These are phyloP conservation scores for Hagleromyces aurorensis DNA, from an alignment of 805 yeast species.

Conservation along the genomic window DNA sequence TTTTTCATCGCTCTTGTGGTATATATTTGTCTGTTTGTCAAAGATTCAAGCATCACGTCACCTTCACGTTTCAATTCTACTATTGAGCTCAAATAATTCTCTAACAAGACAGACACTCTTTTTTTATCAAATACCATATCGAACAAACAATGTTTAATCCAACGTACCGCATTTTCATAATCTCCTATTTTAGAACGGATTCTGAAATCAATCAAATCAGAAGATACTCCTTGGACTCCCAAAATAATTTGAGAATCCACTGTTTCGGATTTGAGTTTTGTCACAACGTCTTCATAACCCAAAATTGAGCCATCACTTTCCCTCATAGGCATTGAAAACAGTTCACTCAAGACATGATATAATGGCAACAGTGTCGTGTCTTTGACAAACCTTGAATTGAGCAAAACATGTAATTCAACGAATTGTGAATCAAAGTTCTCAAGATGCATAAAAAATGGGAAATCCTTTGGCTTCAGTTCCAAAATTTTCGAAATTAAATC, in stretches of 20 bases:
- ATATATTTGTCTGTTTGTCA: conserved; percentile 46
- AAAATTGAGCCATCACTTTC: conserved; percentile 51
- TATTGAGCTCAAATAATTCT: conserved; percentile 34
- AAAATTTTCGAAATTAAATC: conserved; percentile 24
- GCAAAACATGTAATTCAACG: conserved; percentile 53
- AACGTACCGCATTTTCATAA: conserved; percentile 61
- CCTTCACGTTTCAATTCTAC: conserved; percentile 35
- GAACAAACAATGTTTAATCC: conserved; percentile 64
- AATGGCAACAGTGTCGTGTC: conserved; percentile 49
- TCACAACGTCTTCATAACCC: conserved; percentile 70
- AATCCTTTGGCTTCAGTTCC: conserved; percentile 34
- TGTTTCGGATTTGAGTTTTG: conserved; percentile 65
- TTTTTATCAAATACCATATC: conserved; percentile 63
- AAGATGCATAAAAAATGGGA: conserved; percentile 66
- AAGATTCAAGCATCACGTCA: conserved; percentile 52
- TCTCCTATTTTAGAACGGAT: conserved; percentile 55
- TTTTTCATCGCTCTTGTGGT: conserved; percentile 55
- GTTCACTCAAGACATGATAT: conserved; percentile 53
- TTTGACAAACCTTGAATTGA: conserved; percentile 47
- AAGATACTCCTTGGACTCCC: conserved; percentile 52
- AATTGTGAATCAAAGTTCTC: conserved; percentile 79
- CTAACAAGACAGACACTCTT: conserved; percentile 53
- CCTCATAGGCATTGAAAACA: conserved; percentile 66
- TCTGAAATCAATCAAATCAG: conserved; percentile 56
- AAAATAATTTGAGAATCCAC: conserved; percentile 48